Evolutionary conservation across 768 basidiomycete species (phyloP).

Genomic region (Phaeotremella fagi): DNA sequence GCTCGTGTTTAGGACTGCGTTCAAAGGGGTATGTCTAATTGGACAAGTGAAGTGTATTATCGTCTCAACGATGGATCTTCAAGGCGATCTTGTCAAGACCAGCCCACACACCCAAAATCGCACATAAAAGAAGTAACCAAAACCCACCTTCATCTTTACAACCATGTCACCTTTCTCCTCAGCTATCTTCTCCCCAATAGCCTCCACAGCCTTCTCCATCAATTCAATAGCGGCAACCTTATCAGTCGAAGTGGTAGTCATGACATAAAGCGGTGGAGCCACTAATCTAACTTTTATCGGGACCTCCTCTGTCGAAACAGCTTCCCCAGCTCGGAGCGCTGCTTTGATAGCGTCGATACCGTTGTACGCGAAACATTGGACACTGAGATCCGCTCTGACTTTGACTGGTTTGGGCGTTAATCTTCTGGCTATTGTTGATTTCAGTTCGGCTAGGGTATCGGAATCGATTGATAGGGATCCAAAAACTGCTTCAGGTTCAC

Average conservation of each 20-base stretch:
- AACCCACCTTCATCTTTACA: conserved; percentile 89
- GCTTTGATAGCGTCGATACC: conserved; percentile 96
- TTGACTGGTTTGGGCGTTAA: conserved; percentile 98
- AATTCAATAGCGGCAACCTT: conserved; percentile 88
- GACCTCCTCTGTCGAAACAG: conserved; percentile 73
- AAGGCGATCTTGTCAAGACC: background rate
- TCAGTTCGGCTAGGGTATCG: conserved; percentile 62
- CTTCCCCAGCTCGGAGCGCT: conserved; percentile 82
- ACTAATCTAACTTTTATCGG: conserved; percentile 97
- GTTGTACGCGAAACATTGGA: conserved; percentile 91
- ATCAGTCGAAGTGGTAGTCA: conserved; percentile 94
- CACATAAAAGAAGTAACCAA: background rate
- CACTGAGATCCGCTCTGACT: conserved; percentile 92
- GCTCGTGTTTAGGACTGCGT: no score
- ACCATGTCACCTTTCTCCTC: conserved; percentile 76
- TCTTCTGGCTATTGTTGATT: conserved; percentile 81
- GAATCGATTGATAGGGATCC: conserved; percentile 58
- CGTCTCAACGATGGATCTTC: background rate
- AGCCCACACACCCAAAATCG: conserved; percentile 1
- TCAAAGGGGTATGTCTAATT: no score
- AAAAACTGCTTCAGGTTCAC: conserved; percentile 77
- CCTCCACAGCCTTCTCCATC: conserved; percentile 87
- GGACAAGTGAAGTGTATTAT: background rate
- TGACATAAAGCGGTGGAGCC: conserved; percentile 90
- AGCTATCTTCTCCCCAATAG: conserved; percentile 79